These are phyloP conservation scores for Aspergillus felis DNA, from an alignment of 2,329 filamentous ascomycete species.

Conservation along the genomic window DNA sequence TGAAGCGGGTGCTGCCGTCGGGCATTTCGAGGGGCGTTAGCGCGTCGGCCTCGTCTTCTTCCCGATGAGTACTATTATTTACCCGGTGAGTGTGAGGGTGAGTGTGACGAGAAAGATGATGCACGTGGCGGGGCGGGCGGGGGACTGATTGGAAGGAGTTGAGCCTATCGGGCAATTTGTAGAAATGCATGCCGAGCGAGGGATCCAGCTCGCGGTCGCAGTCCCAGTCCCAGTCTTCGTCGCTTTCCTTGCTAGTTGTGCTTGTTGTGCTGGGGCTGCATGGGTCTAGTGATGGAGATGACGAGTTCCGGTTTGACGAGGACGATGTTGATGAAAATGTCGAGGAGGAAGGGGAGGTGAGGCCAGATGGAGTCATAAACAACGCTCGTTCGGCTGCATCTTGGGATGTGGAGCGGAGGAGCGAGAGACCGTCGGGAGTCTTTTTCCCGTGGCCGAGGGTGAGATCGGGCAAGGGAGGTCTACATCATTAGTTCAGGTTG, in stretches of 20 bases:
- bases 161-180: slow-evolving; percentile 6
- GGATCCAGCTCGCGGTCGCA: no score
- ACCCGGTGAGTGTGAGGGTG: not conserved
- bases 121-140: not conserved
- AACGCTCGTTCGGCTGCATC: slow-evolving; percentile 20
- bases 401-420: slow-evolving; percentile 17
- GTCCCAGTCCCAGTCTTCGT: slow-evolving; percentile 20
- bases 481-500: not conserved
- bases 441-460: not conserved
- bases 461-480: slow-evolving; percentile 5
- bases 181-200: slow-evolving; percentile 2
- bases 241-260: slow-evolving; percentile 18
- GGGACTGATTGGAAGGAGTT: not conserved
- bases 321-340: slow-evolving; percentile 5
- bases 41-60: slow-evolving; percentile 8
- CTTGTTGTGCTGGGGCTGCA: slow-evolving; percentile 21
- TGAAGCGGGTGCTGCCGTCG: slow-evolving; percentile 28
- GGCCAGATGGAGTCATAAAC: slow-evolving; percentile 17
- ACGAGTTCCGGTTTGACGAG: not conserved
- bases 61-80: not conserved
- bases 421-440: not conserved
- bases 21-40: slow-evolving; percentile 31
- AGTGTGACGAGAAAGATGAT: not conserved
- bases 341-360: slow-evolving; percentile 11
- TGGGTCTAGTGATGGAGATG: slow-evolving; percentile 15